Base-by-base conservation (phyloP, 164 flowering plant species). In the Platanus orientalis region DNA sequence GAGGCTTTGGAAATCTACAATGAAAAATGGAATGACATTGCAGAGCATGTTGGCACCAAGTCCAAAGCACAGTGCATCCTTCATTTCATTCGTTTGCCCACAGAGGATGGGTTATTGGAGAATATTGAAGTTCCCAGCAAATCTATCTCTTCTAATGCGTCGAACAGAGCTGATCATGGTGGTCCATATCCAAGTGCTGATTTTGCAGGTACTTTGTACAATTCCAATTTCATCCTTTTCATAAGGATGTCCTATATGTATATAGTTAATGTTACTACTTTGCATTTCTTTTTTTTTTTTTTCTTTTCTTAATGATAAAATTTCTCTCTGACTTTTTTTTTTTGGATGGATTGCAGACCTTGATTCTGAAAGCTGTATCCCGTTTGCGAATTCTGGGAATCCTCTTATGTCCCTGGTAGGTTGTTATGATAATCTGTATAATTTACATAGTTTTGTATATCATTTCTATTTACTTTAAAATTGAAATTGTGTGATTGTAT, bases 41-140 rank as follows among this genome's bases (percentile, higher is more conserved):
- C 97, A 20, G 97, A 90, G 50, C 91, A 90, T 76, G 99, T 95
- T 26, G 96, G 94, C n/a, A 77, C 92, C 52, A 95, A 95, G 79
- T 88, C 99, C 52, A 95, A 95, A 77, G 88, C 97, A 30, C 97
- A 95, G 55, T 95, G 99, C 78, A 85, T 90, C 55, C 86, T 84
- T 60, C 99, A 95, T 73, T 95, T 95, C 75, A 67, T 95, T 23
- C 93, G 97, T 44, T 64, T 95, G 57, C 96, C 99, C 1, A 75
- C 85, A 72, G 97, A 95, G 73, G 90, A 87, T 64, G 78, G 88
- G 40, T 61, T 84, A 23, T 50, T 90, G 68, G 97, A 90, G 60
- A 85, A 78, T 71, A 72, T 95, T 66, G 92, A 90, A 45, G 82
- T 88, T 74, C 94, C 96, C 17, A 64, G 61, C n/a, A 39, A 67